Conservation (phyloP, 768 basidiomycete genomes). For the Hydnum rufescens region DNA sequence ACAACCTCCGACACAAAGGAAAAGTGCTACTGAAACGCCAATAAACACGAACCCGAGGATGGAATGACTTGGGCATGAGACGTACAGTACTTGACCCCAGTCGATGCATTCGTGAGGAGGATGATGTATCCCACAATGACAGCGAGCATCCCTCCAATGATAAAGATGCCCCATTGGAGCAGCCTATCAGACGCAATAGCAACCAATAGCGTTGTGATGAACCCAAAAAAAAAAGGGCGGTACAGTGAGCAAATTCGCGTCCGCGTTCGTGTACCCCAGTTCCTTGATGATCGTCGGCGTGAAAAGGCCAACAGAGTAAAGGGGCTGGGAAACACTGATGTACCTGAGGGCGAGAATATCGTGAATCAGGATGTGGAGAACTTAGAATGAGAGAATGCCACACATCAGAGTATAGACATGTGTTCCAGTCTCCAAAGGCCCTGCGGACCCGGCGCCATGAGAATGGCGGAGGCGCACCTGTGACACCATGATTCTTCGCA, state of each 20-base stretch:
- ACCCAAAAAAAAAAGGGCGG: slow-evolving; percentile 22
- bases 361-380: slow-evolving; percentile 7
- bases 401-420: too few species aligned
- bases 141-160: too few species aligned
- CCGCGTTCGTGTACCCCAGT: slow-evolving; percentile 17
- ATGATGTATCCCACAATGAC: too few species aligned
- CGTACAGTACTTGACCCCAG: too few species aligned
- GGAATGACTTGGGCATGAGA: too few species aligned
- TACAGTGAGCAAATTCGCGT: slow-evolving; percentile 11
- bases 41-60: slow-evolving; percentile 8
- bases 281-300: slow-evolving; percentile 21
- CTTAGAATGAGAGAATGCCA: not conserved
- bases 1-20: too few species aligned
- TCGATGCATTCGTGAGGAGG: too few species aligned
- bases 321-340: slow-evolving; percentile 22
- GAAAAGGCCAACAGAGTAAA: slow-evolving; percentile 21
- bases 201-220: slow-evolving; percentile 21
- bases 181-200: slow-evolving; percentile 19
- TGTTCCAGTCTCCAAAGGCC: slow-evolving; percentile 15
- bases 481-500: slow-evolving; percentile 19
- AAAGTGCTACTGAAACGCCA: slow-evolving; percentile 13
- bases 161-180: slow-evolving; percentile 14
- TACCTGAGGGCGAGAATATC: slow-evolving; percentile 8
- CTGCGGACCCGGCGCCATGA: slow-evolving; percentile 15
- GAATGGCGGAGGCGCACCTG: slow-evolving; percentile 14